Base-by-base conservation (phyloP, 768 basidiomycete genomes). In the Boletus bicolor region DNA sequence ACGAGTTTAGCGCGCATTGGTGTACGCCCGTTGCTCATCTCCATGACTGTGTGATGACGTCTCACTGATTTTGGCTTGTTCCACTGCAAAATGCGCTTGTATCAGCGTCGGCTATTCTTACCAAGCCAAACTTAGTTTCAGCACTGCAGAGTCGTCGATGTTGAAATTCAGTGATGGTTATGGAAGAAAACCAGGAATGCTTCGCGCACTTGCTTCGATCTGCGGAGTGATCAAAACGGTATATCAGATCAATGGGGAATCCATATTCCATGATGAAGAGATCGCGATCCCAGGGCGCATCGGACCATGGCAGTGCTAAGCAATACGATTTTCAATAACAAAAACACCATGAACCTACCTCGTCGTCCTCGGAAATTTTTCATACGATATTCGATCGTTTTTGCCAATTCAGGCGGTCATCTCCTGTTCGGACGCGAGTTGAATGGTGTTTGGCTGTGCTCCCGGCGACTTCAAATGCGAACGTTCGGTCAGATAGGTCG, bases 111-210 rank as follows among this genome's bases (percentile, higher is more conserved):
- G 49, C 9, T 34, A 21, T 36, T 58, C 35, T 36, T 19, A 21
- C 30, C 44, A 36, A n/a, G 17, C 37, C 28, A 7, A 24, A 38
- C 30, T 36, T 30, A 32, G 51, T 53, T 52, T 35, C 49, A 51
- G 46, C 51, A 52, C 44, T 38, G 37, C 43, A 32, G 45, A 45
- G 32, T 53, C 44, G 42, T 56, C 47, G 50, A 53, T 34, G 28
- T 35, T 66, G 55, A 61, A 61, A 66, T 66, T 68, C 56, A 58
- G 53, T 67, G 56, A 64, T 64, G 38, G 58, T 34, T 64, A 68
- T 68, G 66, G 66, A 68, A 58, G 62, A 56, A 51, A 44, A 32
- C 32, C 10, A 36, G 56, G 45, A 8, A 56, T 55, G 59, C 35
- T 45, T 56, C 49, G 42, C 54, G 42, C 42, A 46, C 48, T 41